Evolutionary conservation across 441 rosid genomes (phyloP).

Genomic region (Dalechampia spathulata): DNA sequence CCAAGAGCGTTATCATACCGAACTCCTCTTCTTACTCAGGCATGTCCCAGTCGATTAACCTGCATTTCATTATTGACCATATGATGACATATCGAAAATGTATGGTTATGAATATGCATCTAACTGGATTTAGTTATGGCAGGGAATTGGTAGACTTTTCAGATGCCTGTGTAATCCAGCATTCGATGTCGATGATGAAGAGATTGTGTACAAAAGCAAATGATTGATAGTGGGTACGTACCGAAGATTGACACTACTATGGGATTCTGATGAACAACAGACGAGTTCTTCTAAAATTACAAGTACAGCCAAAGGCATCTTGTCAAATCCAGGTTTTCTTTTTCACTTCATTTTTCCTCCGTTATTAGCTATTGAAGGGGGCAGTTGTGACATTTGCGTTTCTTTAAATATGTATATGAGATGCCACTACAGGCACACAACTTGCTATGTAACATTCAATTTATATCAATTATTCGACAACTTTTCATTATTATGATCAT

Average conservation of each 20-base stretch:
- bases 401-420: too few species aligned
- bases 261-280: neutral
- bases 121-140: constrained; percentile 3
- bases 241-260: neutral
- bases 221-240: constrained; percentile 21
- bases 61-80: neutral
- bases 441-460: too few species aligned
- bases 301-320: neutral
- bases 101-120: too few species aligned
- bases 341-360: too few species aligned
- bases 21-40: constrained; percentile 88
- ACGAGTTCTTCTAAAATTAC: neutral
- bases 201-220: constrained; percentile 74
- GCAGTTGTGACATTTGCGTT: too few species aligned
- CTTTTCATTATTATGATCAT: too few species aligned
- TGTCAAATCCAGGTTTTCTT: neutral
- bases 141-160: constrained; percentile 93
- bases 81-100: too few species aligned
- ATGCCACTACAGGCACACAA: too few species aligned
- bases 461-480: too few species aligned
- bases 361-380: neutral
- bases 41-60: constrained; percentile 8
- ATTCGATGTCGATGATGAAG: constrained; percentile 89
- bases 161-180: constrained; percentile 97
- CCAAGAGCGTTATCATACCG: constrained; percentile 57